These are phyloP conservation scores for Ampelocalamus luodianensis DNA, from an alignment of 176 grass and related monocot genomes.

Conservation along the genomic window DNA sequence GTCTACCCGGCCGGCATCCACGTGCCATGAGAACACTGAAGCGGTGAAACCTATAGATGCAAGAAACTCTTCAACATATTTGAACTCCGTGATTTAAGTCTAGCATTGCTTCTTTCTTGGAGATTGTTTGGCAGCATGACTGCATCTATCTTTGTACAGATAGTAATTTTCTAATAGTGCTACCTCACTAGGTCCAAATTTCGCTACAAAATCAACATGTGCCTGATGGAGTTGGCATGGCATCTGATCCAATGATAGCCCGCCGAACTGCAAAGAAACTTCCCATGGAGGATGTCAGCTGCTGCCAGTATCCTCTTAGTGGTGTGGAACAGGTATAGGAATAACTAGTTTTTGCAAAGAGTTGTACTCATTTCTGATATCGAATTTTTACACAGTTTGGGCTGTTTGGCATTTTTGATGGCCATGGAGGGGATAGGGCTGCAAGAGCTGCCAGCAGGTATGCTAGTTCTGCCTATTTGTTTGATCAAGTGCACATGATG, in stretches of 20 bases:
- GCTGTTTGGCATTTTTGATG: conserved; percentile 69
- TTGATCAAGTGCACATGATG: conserved; percentile 30
- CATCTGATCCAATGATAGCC: conserved; percentile 71
- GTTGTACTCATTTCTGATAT: conserved; percentile 15
- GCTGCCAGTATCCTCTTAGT: conserved; percentile 65
- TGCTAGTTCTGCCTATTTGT: conserved; percentile 38
- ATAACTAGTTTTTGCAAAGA: neutral
- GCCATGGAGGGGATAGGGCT: conserved; percentile 74
- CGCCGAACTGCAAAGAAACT: conserved; percentile 63
- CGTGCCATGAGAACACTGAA: conserved; percentile 16
- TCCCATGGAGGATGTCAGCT: conserved; percentile 71
- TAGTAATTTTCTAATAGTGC: conserved; percentile 29
- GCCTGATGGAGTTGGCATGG: conserved; percentile 66
- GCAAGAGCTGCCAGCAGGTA: conserved; percentile 65
- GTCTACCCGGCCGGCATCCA: neutral
- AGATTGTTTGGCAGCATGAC: conserved; percentile 6
- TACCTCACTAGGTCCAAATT: conserved; percentile 53
- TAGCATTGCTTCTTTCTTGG: conserved; percentile 27
- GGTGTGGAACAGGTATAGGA: conserved; percentile 58
- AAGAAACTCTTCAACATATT: conserved; percentile 13
- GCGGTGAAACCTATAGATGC: neutral
- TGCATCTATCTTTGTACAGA: neutral
- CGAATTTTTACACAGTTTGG: conserved; percentile 64
- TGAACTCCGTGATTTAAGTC: conserved; percentile 4
- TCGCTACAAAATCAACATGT: conserved; percentile 39